Evolutionary conservation across 345 rosid genomes (phyloP), one percentile per base, ranked within the genome.

Genomic region (Xanthoceras sorbifolium): DNA sequence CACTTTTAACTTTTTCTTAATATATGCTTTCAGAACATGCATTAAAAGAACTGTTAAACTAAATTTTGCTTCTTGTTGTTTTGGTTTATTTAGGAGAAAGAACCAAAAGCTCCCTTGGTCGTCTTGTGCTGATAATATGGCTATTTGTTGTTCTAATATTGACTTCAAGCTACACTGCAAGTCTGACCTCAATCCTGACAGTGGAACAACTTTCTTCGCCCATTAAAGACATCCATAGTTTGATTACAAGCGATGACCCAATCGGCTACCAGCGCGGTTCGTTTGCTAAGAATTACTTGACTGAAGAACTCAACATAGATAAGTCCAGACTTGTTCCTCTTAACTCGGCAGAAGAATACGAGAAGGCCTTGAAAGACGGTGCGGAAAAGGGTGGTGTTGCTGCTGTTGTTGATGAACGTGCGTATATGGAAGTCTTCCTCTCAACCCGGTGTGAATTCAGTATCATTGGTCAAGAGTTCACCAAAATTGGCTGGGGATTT

Each of bases 101-200:
- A 6, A 69, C 74, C 0, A 46, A 46, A 17, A 74, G 67, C 67
- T 1, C 72, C 6, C 65, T 70, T n/a, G 61, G 75, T 36, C 65
- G 76, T 1, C 15, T 79, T 2, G 75, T 79, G 71, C 71, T 75
- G 60, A 38, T 79, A 6, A 63, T 75, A 8, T 79, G 78, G 79
- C 50, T 75, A 28, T 70, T 78, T n/a, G 31, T 81, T 5, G 75
- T 77, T 42, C 44, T 81, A 15, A 69, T 77, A 74, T n/a, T 81
- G 9, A 81, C 17, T 65, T 77, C 84, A 6, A 77, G 78, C 67
- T 77, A 81, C 68, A 81, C 84, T 28, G 80, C 84, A 32, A 81
- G 75, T 59, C 48, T 76, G 64, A 76, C 80, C 11, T 77, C 83
- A 44, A 72, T 73, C 18, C 76, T 67, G 18, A 77, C 79, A 2